phyloP scores from a whole-genome alignment of 2,329 filamentous ascomycete genomes.

The Fusarium sp. region DNA sequence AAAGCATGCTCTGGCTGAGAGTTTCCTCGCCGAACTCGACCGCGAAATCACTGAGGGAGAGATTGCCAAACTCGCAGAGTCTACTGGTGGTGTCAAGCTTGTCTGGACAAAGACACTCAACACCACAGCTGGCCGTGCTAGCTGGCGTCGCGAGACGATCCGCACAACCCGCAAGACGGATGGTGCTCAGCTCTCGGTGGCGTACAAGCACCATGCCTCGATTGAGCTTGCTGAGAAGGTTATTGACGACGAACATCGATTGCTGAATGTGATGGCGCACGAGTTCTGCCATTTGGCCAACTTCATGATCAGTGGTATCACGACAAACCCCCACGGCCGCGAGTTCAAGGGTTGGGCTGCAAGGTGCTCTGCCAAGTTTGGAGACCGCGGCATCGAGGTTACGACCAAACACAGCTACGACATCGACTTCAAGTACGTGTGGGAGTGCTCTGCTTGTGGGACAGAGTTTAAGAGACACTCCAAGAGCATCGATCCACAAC shows the following conservation, averaged over 20 bases:
- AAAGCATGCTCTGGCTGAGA: slow-evolving; percentile 72
- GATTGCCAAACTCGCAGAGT: slow-evolving; percentile 67
- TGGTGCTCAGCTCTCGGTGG: slow-evolving; percentile 43
- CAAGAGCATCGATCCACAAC: slow-evolving; percentile 80
- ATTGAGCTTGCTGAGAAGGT: slow-evolving; percentile 94
- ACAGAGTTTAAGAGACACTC: slow-evolving; percentile 85
- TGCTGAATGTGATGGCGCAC: slow-evolving; percentile 93
- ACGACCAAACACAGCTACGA: slow-evolving; percentile 92
- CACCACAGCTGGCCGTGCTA: slow-evolving; percentile 81
- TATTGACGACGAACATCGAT: slow-evolving; percentile 79
- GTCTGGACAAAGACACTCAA: slow-evolving; percentile 83
- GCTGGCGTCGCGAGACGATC: slow-evolving; percentile 74
- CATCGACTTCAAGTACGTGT: slow-evolving; percentile 93
- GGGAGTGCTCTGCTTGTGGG: slow-evolving; percentile 79
- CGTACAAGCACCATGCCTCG: slow-evolving; percentile 71
- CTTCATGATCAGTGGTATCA: slow-evolving; percentile 85
- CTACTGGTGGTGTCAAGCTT: slow-evolving; percentile 78
- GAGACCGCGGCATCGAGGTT: slow-evolving; percentile 75
- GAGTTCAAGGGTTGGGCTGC: slow-evolving; percentile 84
- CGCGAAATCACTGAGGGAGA: slow-evolving; percentile 69
- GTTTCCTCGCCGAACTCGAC: slow-evolving; percentile 79
- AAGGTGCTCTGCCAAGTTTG: slow-evolving; percentile 68
- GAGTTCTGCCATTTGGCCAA: slow-evolving; percentile 96
- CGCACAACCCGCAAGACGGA: slow-evolving; percentile 48
- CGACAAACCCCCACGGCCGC: slow-evolving; percentile 82